phyloP scores from a whole-genome alignment of 2,329 filamentous ascomycete species.

The Pyrenochaeta sp. region DNA sequence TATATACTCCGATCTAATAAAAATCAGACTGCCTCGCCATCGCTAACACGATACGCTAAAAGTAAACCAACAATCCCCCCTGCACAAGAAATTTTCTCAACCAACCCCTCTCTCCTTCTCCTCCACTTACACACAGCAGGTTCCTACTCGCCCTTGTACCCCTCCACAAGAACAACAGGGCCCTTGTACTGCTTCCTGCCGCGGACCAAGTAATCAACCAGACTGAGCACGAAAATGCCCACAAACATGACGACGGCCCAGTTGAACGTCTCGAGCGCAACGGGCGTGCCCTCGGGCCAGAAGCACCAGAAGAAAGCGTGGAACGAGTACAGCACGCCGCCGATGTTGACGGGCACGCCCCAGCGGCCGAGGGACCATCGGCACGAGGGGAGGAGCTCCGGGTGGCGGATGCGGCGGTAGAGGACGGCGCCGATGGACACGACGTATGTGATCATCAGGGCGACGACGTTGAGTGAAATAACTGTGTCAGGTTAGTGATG shows the following conservation, averaged over 20 bases:
- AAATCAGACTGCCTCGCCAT: too few species aligned
- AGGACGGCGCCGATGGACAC: constrained; percentile 52
- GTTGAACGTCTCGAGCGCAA: constrained; percentile 38
- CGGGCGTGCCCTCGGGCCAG: constrained; percentile 46
- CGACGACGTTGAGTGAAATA: constrained; percentile 49
- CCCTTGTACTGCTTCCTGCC: constrained; percentile 45
- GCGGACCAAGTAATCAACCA: constrained; percentile 38
- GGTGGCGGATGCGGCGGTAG: constrained; percentile 47
- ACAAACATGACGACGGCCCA: constrained; percentile 49
- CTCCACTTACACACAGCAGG: neutral
- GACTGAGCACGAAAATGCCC: constrained; percentile 31
- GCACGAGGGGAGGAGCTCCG: constrained; percentile 46
- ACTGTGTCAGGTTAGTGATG: constrained; percentile 28
- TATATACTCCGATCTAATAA: too few species aligned
- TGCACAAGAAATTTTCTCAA: constrained; percentile 1
- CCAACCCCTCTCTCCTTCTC: neutral
- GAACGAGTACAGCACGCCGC: constrained; percentile 43
- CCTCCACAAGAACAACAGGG: constrained; percentile 37
- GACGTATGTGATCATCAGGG: constrained; percentile 52
- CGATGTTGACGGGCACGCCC: constrained; percentile 49
- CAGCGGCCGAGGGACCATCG: constrained; percentile 50
- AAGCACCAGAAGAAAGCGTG: constrained; percentile 54
- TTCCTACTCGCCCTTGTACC: constrained; percentile 29
- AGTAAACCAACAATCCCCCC: too few species aligned
- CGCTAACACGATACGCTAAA: too few species aligned